Evolutionary conservation across 495 filamentous ascomycete genomes (phyloP), one percentile per base, ranked within the genome.

Genomic region (Schizothecium vesticola): DNA sequence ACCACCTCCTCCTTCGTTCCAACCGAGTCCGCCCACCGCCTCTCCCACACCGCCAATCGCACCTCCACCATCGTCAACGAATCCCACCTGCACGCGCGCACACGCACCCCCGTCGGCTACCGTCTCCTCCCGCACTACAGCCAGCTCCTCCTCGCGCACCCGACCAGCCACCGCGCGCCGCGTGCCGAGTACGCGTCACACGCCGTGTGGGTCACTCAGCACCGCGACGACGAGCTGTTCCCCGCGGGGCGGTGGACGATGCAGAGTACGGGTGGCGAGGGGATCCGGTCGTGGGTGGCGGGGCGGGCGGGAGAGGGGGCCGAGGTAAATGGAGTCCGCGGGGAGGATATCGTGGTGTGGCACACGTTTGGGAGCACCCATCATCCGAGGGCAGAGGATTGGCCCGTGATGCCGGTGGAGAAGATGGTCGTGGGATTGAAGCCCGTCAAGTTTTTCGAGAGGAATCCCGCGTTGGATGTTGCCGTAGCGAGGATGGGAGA

Each of bases 161-260:
- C 81, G 36, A 80, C 86, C 8, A 86, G 85, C 70, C 87, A 86
- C 74, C 86, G 94, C 69, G 84, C 86, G 69, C 86, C 85, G 69
- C 85, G 92, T 23, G 90, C 91, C 3, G 91, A 93, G 76, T 96
- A 92, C 71, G 89, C 89, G 0, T 90, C 89, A 70, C 88, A 89
- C 68, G 88, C 91, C 36, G 83, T 95, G 60, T 96, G 92, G 81
- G 87, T 93, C 11, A 92, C 90, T 3, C 86, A 84, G 31, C 89
- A 94, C 75, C 80, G 79, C 31, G 91, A 94, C 69, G 89, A 83
- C 9, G 92, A 96, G 75, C 77, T 94, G 5, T 96, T 86, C 74
- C 88, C 92, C 0, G 91, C 88, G 13, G 92, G 92, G 6, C 87
- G 88, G 75, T 96, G 93, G 74, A 96, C 92, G 2, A 90, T 94